phyloP scores from a whole-genome alignment of 805 yeast species.

The Metschnikowia vanudenii region DNA sequence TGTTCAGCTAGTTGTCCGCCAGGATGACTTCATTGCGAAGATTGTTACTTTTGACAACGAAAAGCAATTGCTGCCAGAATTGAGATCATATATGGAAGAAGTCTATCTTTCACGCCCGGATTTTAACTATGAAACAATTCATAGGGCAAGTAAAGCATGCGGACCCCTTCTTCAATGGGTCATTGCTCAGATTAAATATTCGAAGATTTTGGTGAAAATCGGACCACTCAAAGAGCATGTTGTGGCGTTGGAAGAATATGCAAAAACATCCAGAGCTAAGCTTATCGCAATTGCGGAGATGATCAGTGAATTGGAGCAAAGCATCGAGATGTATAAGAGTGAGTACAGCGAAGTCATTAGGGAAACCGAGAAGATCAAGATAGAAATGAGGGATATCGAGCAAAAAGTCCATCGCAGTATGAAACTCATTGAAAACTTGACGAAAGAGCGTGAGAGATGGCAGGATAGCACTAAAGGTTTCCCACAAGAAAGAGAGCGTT shows the following conservation, averaged over 20 bases:
- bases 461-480: slow-evolving; percentile 52
- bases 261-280: slow-evolving; percentile 63
- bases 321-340: slow-evolving; percentile 65
- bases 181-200: slow-evolving; percentile 79
- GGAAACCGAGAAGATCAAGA: slow-evolving; percentile 71
- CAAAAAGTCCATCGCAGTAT: slow-evolving; percentile 61
- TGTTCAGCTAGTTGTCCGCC: slow-evolving; percentile 73
- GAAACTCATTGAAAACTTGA: slow-evolving; percentile 58
- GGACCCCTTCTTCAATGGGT: slow-evolving; percentile 92
- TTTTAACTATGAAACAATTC: slow-evolving; percentile 69
- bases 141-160: slow-evolving; percentile 91
- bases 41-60: slow-evolving; percentile 75
- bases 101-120: slow-evolving; percentile 61
- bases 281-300: slow-evolving; percentile 75
- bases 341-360: slow-evolving; percentile 73
- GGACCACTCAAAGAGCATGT: slow-evolving; percentile 76
- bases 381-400: slow-evolving; percentile 64
- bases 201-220: slow-evolving; percentile 64
- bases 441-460: slow-evolving; percentile 77
- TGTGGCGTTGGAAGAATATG: slow-evolving; percentile 52
- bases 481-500: slow-evolving; percentile 38
- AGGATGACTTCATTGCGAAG: slow-evolving; percentile 82
- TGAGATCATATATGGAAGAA: slow-evolving; percentile 56
- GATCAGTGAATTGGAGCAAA: slow-evolving; percentile 69
- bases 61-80: slow-evolving; percentile 49